Base-by-base conservation (phyloP, 148 eudicot species). In the Silene uniflora region DNA sequence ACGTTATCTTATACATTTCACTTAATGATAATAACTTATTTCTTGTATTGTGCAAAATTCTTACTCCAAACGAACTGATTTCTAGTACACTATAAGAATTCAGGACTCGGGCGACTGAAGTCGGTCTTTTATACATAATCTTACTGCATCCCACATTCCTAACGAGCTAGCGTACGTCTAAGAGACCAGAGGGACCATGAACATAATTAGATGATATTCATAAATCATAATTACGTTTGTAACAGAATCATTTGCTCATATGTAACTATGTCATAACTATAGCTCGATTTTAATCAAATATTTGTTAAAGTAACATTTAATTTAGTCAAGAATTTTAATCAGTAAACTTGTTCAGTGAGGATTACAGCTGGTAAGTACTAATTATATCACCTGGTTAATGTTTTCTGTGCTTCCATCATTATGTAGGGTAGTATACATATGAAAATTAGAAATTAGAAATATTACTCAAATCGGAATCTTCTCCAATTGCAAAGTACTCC, bases 341-440 rank as follows among this genome's bases (percentile, higher is more conserved):
- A 55, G 11, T 49, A 62, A 75, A 10, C 66, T 14, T 22, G n/a
- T 61, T 29, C 4, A 25, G 42, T 35, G 52, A 55, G 75, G 83
- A 42, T 65, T 80, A 76, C 83, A 80, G 83, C 83, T 80, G 71
- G 67, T 75, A 23, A 10, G 32, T 14, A n/a, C 42, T 71, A 61
- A 77, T 25, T 46, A 52, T 12, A 71, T 32, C 35, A 32, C 4
- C 12, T 71, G 68, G 79, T 42, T 80, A 71, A 80, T 80, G 71
- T 75, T 80, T 80, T 80, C 79, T 75, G 76, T 75, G 83, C 65
- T 80, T 63, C 35, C 67, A 71, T 75, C 65, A 75, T 80, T 75
- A 56, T 67, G 76, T 75, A 78, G 76, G 79, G 75, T 71, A 35
- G 44, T 5, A 63, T 6, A 73, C 1, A 62, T 19, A 46, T 10